Percentiles rank a stretch among this genome's conserved stretches.
Conservation (phyloP, 1,139 yeast genomes). For the Yamadazyma blattariae region DNA sequence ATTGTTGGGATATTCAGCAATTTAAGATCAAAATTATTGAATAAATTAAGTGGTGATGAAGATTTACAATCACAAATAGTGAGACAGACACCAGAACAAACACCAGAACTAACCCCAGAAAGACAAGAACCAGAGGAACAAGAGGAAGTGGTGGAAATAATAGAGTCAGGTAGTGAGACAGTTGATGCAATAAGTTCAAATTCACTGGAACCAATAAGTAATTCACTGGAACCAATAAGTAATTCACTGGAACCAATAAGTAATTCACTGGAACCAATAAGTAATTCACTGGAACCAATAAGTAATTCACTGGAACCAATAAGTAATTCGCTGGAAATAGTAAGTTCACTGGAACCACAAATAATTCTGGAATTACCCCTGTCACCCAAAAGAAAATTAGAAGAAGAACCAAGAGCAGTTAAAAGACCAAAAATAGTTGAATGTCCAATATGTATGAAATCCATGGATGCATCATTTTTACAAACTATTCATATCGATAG, state of each 20-base stretch:
- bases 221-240: too few species aligned
- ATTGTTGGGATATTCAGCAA: slow-evolving; percentile 54
- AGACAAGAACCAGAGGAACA: neutral
- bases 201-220: too few species aligned
- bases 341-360: neutral
- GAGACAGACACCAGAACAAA: neutral
- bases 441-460: slow-evolving; percentile 70
- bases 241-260: too few species aligned
- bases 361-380: neutral
- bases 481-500: slow-evolving; percentile 70
- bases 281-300: too few species aligned
- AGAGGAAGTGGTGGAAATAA: too few species aligned
- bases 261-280: too few species aligned
- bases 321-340: neutral
- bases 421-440: slow-evolving; percentile 28
- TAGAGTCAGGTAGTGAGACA: too few species aligned
- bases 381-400: slow-evolving; percentile 5
- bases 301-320: neutral
- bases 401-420: slow-evolving; percentile 5
- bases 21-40: slow-evolving; percentile 26
- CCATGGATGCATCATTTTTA: slow-evolving; percentile 54
- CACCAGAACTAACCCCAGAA: neutral
- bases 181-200: too few species aligned
- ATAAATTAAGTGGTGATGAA: neutral
- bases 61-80: neutral